A percentile compares a stretch with the other conserved stretches of the same genome.
Conservation (phyloP, 1,284 basidiomycete species). For the Sanghuangporus sanghuang region DNA sequence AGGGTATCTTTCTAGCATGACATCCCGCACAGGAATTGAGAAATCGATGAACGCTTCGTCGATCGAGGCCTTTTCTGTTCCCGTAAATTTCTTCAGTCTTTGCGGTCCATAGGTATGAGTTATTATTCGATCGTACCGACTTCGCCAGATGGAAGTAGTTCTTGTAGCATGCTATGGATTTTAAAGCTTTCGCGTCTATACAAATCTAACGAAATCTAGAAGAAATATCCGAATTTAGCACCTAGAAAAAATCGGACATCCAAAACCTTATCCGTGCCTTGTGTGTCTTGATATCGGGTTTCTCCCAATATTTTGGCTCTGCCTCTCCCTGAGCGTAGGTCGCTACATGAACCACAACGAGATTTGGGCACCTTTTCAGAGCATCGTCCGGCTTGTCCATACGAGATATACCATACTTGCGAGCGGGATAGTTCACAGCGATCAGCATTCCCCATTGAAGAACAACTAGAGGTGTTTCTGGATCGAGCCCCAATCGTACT, state of each 20-base stretch:
- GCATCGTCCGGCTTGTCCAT: conserved; percentile 79
- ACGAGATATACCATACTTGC: conserved; percentile 85
- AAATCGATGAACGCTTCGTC: conserved; percentile 91
- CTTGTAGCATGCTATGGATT: conserved; percentile 83
- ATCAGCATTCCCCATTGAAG: conserved; percentile 91
- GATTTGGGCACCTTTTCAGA: conserved; percentile 78
- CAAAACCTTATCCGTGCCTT: conserved; percentile 57
- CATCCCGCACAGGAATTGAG: conserved; percentile 69
- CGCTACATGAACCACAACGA: conserved; percentile 88
- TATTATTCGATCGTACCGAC: conserved; percentile 43
- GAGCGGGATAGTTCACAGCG: conserved; percentile 94
- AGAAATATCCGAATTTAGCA: conserved; percentile 16
- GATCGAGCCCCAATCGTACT: conserved; percentile 71
- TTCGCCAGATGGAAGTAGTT: conserved; percentile 67
- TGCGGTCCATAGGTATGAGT: background rate
- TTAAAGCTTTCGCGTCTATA: conserved; percentile 90
- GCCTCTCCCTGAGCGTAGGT: conserved; percentile 89
- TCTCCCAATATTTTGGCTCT: conserved; percentile 86
- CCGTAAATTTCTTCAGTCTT: background rate
- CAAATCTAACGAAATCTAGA: conserved; percentile 87
- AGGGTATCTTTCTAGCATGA: conserved; percentile 70
- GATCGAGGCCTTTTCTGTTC: conserved; percentile 74
- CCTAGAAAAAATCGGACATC: background rate
- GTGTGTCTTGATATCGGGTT: conserved; percentile 84
- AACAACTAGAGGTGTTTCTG: conserved; percentile 79